Conservation (phyloP, 345 rosid genomes). For the Boechera retrofracta region DNA sequence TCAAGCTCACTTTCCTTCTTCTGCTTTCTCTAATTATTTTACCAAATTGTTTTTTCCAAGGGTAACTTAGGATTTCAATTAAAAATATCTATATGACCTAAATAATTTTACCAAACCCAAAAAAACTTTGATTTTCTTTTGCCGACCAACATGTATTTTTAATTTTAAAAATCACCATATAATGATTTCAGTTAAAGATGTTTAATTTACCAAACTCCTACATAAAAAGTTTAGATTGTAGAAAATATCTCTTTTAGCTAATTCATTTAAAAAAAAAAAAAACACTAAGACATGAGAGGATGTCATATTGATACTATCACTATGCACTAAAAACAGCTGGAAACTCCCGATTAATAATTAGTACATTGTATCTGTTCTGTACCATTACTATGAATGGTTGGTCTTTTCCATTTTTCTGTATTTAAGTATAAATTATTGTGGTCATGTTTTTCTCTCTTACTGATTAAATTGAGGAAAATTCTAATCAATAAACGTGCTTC, state of each 20-base stretch:
- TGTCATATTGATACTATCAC: conserved; percentile 4
- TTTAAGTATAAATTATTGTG: background rate
- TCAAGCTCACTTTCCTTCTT: background rate
- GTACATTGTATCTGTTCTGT: background rate
- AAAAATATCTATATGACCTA: background rate
- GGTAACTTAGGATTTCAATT: background rate
- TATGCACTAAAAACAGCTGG: conserved; percentile 28
- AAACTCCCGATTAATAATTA: background rate
- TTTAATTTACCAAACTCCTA: background rate
- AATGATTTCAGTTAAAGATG: too few species aligned
- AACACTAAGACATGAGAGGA: conserved; percentile 23
- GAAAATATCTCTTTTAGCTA: background rate
- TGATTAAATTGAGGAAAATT: background rate
- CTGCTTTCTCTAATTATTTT: too few species aligned
- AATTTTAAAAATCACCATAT: too few species aligned
- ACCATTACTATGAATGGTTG: background rate
- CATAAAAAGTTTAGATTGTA: background rate
- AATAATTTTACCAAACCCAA: too few species aligned
- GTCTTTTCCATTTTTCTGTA: background rate
- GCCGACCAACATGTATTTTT: too few species aligned
- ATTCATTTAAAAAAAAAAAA: background rate
- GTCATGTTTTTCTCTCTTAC: background rate
- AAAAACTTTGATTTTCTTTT: too few species aligned
- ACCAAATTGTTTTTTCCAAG: too few species aligned
- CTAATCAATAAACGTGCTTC: background rate